Evolutionary conservation across 169 alveolate genomes (phyloP), one percentile per base, ranked within the genome.

Genomic region (Cryptosporidium meleagridis): DNA sequence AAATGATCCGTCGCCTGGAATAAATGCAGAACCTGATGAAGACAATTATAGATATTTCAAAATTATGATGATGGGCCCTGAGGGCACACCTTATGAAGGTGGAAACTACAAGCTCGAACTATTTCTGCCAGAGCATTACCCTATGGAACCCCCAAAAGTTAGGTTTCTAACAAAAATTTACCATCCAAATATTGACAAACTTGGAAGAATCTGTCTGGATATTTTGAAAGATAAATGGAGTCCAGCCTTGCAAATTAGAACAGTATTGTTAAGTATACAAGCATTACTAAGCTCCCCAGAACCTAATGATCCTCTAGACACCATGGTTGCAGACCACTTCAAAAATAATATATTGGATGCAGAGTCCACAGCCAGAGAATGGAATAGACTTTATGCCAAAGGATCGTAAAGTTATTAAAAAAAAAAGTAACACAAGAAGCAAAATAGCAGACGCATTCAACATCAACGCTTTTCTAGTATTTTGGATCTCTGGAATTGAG

Each of bases 71-170:
- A 92, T 94, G 35, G 99, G 99, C 2, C 99, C 99, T 18, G 96
- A 94, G 16, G 97, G 98, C 44, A 97, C 99, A 7, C 99, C 99
- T 55, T 98, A 97, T 94, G 99, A 97, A 91, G 99, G 99, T 92
- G 99, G 99, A 10, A 94, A 94, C 51, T 98, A 97, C 94, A 95
- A 94, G 69, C 95, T 97, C 70, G 99, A 97, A 91, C 95, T 98
- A 86, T 97, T 96, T 85, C 95, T 98, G 73, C 99, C 99, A 18
- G 99, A 97, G 69, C 98, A 97, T 84, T 98, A 98, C 87, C 99
- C 99, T n/a, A 98, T 97, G 99, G 98, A 96, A 85, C 99, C 99
- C 7, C 99, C 99, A 8, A 97, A 98, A 91, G 98, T 97, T 52
- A 96, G 99, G 52, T 97, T 98, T 92, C 95, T 95, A 70, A 97